Base-by-base conservation (phyloP, 108 stramenopile genomes). In the Nannochloropsis oceanica region DNA sequence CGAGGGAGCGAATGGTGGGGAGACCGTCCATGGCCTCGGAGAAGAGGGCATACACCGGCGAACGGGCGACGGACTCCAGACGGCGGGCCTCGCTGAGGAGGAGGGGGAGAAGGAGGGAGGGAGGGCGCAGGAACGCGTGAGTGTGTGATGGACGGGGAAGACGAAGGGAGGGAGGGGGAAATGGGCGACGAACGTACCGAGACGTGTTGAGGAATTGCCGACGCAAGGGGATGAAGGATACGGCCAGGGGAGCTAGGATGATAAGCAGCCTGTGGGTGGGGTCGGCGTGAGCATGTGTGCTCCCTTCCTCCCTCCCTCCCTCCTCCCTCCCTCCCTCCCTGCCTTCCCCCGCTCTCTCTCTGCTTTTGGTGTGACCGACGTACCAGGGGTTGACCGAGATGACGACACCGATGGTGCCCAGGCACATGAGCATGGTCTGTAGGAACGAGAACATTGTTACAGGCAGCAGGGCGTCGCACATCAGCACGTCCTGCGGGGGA, bases 11-110 rank as follows among this genome's bases (percentile, higher is more conserved):
- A 43, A 98, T 96, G 7, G 95, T 94, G 42, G 94, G 84, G 20
- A 94, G 91, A 12, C 98, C 98, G 85, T 95, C 96, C 24, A 96
- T 84, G 0, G 95, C 92, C 88, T 98, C 96, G 27, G 94, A 94
- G 26, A 98, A 90, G 82, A 95, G 86, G 3, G 95, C 93, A 92
- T 95, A 96, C 43, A 98, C 92, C 7, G 97, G 97, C 43, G 91
- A 92, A 43, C 96, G 88, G 73, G 84, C 85, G 8, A 94, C 91
- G 26, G 94, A 92, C 79, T 98, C 95, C 24, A 96, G 88, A 73
- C 97, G 90, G 84, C 95, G 95, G 81, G 96, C 87, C 83, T 98
- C 95, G 18, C 97, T 88, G 82, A 93, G 94, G 22, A 94, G 9
- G 18, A n/a, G 59, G 59, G n/a, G 5, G 34, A 34, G 34, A 34